These are phyloP conservation scores for Calonectria ilicicola DNA, from an alignment of 2,329 filamentous ascomycete genomes.

Conservation along the genomic window DNA sequence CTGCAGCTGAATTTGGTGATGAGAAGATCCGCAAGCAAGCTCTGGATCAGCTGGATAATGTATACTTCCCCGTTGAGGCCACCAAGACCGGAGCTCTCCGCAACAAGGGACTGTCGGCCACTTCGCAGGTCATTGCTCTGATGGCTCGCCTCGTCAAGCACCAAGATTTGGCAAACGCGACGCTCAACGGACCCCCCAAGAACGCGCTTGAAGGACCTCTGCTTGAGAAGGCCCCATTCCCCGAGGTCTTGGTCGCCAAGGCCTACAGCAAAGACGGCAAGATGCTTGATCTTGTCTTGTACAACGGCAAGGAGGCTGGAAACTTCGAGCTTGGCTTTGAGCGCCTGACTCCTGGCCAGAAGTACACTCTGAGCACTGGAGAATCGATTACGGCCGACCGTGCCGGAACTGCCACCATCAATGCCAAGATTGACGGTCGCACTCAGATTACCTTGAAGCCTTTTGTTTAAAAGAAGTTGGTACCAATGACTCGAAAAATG, in stretches of 20 bases:
- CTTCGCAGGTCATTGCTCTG: constrained; percentile 16
- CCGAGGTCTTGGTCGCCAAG: constrained; percentile 23
- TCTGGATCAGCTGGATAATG: constrained; percentile 18
- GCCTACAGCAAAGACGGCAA: constrained; percentile 18
- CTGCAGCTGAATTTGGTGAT: constrained; percentile 23
- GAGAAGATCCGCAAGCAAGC: constrained; percentile 20
- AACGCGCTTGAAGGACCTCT: constrained; percentile 12
- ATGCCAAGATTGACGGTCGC: constrained; percentile 6
- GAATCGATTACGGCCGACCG: constrained; percentile 14
- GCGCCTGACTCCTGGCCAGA: constrained; percentile 4
- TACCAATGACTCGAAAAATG: no score
- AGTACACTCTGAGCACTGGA: constrained; percentile 20
- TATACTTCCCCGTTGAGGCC: constrained; percentile 21
- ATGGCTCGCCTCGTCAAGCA: constrained; percentile 25
- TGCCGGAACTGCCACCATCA: constrained; percentile 2
- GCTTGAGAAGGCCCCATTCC: constrained; percentile 16
- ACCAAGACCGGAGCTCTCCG: constrained; percentile 19
- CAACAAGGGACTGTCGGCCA: constrained; percentile 25
- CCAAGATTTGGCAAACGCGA: constrained; percentile 18
- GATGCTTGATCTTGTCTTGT: constrained; percentile 23
- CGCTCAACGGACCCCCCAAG: constrained; percentile 8
- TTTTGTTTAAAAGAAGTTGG: no score
- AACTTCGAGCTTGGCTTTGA: constrained; percentile 18
- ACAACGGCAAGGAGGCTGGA: constrained; percentile 22
- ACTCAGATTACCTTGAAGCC: constrained; percentile 17